phyloP scores from a whole-genome alignment of 768 basidiomycete species.

The Kwoniella newhampshirensis region DNA sequence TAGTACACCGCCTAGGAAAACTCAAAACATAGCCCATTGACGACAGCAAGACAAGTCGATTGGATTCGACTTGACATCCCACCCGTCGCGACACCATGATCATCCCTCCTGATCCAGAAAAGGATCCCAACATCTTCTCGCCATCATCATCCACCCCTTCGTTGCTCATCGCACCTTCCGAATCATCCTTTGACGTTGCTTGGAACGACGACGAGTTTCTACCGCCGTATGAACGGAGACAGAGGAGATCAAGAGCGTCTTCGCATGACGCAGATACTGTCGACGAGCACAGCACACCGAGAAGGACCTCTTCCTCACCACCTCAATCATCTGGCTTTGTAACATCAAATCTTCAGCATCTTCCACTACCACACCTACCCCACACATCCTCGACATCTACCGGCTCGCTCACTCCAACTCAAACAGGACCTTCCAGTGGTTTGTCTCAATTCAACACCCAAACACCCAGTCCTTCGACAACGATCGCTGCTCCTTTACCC shows the following conservation, averaged over 20 bases:
- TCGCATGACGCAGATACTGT: background rate
- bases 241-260: conserved; percentile 5
- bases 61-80: background rate
- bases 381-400: conserved; percentile 15
- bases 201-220: conserved; percentile 29
- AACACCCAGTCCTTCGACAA: conserved; percentile 2
- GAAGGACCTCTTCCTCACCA: background rate
- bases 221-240: conserved; percentile 38
- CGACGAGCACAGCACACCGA: background rate
- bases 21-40: no score
- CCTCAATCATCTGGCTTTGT: conserved; percentile 4
- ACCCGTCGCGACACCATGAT: conserved; percentile 39
- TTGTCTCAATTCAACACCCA: conserved; percentile 9
- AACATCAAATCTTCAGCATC: background rate
- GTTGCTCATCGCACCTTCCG: conserved; percentile 19
- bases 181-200: conserved; percentile 9
- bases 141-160: conserved; percentile 33
- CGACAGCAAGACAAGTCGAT: no score
- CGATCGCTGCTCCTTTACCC: conserved; percentile 2
- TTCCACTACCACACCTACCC: no score
- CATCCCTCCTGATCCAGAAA: conserved; percentile 51
- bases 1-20: no score
- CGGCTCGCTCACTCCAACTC: conserved; percentile 13
- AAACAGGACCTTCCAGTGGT: background rate
- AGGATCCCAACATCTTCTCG: conserved; percentile 39